Base-by-base conservation (phyloP, 2,329 filamentous ascomycete genomes). In the Nigrospora osmanthi region DNA sequence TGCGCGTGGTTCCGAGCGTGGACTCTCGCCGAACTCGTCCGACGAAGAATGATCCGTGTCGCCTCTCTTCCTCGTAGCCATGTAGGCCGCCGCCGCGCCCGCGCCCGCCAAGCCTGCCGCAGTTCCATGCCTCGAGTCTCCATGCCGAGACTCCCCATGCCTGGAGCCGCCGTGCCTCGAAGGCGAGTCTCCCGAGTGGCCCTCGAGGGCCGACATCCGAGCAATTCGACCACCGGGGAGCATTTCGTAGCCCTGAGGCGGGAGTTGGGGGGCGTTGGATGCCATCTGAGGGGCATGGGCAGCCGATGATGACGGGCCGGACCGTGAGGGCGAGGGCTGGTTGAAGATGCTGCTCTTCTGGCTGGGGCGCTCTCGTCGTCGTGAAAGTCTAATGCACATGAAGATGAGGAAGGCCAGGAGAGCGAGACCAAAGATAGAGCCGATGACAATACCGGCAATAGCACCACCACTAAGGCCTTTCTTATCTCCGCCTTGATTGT, bases 161-260 rank as follows among this genome's bases (percentile, higher is more conserved):
- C 70, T 72, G 11, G 59, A 60, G 13, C 67, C 68, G 38, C 65
- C 74, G 46, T 76, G 75, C 31, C 71, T 71, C 2, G 72, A 73
- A 1, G 80, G 74, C 3, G 80, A 79, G 17, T 81, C 76, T 47
- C 75, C 79, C 1, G 81, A 80, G 44, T 84, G 80, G 6, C 82
- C 84, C 66, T 96, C 91, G 43, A 98, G 67, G 32, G 93, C 93
- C 35, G 91, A 90, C 93, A 98, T 97, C 45, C 93, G 83, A 35
- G 93, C 88, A 47, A 98, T 93, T 49, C 93, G 84, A 30, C 89
- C 89, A 37, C 89, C 90, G 6, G 89, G 87, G 11, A 94, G 74
- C 14, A 89, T 78, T 54, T 89, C 85, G 52, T 87, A 86, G 35
- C 80, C 83, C 52, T 71, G 68, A 3, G 72, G 66, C 23, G 42